A percentile compares a stretch with the other conserved stretches of the same genome.
These are phyloP conservation scores for Protea cynaroides DNA, from an alignment of 164 flowering plant genomes.

Conservation along the genomic window DNA sequence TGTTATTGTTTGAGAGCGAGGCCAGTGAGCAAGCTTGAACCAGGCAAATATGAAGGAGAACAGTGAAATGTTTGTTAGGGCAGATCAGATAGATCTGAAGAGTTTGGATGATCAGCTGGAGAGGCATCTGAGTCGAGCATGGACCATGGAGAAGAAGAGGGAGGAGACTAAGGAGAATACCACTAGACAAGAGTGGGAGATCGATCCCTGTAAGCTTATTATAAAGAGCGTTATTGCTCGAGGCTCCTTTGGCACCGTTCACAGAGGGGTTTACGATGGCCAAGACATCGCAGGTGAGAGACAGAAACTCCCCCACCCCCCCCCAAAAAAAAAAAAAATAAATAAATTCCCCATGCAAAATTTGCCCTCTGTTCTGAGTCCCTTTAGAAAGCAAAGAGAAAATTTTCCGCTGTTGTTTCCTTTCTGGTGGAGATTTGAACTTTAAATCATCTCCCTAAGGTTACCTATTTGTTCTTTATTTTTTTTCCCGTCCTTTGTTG, in stretches of 20 bases:
- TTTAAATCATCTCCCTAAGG: neutral
- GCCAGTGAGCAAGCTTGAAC: too few relatives aligned
- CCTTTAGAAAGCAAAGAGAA: neutral
- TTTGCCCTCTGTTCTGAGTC: neutral
- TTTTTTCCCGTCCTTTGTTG: neutral
- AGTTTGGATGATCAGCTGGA: conserved; percentile 88
- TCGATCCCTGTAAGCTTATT: conserved; percentile 53
- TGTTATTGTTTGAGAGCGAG: neutral
- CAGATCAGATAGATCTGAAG: conserved; percentile 97
- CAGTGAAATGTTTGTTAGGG: conserved; percentile 83
- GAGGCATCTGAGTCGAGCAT: conserved; percentile 63
- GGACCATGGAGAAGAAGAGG: conserved; percentile 65
- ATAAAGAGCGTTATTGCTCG: conserved; percentile 35
- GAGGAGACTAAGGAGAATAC: conserved; percentile 23
- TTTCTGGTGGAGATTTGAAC: neutral
- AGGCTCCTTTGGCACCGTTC: conserved; percentile 35
- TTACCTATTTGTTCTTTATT: neutral
- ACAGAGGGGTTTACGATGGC: conserved; percentile 31
- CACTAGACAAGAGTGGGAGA: conserved; percentile 52
- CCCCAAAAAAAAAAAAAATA: too few relatives aligned
- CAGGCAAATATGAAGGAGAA: conserved; percentile 58
- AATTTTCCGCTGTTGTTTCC: neutral
- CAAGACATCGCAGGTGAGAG: conserved; percentile 30
- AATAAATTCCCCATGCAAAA: too few relatives aligned
- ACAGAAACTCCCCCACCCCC: neutral